Percentiles rank a stretch among this genome's conserved stretches.
Conservation (phyloP, 2,329 filamentous ascomycete species). For the Pseudopithomyces chartarum region DNA sequence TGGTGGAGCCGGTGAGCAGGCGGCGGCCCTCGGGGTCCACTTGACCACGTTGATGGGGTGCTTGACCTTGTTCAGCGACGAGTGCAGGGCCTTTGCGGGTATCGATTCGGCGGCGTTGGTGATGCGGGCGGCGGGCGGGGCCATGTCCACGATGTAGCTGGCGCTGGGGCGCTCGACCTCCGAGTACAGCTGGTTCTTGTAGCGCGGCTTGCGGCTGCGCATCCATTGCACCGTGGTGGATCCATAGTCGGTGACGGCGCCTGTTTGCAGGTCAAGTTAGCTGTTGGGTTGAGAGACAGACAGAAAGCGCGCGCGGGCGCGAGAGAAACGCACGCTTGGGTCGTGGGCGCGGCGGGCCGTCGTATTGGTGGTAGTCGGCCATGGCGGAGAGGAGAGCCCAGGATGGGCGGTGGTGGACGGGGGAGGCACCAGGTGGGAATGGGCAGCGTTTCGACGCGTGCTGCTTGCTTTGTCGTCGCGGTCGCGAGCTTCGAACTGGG, state of each 20-base stretch:
- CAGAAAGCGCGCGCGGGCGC: not conserved
- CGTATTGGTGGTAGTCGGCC: conserved; percentile 45
- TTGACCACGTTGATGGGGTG: conserved; percentile 96
- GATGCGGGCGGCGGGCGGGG: conserved; percentile 78
- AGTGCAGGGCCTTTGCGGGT: conserved; percentile 93
- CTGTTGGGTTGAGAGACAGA: not conserved
- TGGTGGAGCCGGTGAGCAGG: conserved; percentile 90
- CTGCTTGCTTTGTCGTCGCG: conserved; percentile 3
- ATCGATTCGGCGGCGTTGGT: conserved; percentile 82
- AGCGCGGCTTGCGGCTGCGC: conserved; percentile 77
- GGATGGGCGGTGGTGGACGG: not conserved
- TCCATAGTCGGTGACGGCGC: conserved; percentile 91
- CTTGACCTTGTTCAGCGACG: conserved; percentile 98
- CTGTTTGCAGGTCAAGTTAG: conserved; percentile 51
- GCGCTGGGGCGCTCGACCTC: conserved; percentile 83
- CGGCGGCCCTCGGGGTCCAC: conserved; percentile 95
- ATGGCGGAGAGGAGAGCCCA: conserved; percentile 21
- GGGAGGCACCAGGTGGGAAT: not conserved
- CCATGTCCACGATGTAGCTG: conserved; percentile 91
- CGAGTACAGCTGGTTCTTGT: conserved; percentile 71
- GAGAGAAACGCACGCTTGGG: conserved; percentile 40
- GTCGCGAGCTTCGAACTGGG: not conserved
- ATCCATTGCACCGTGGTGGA: conserved; percentile 91
- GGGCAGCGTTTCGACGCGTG: not conserved
- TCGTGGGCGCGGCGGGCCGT: conserved; percentile 38